Conservation (phyloP, 1,139 yeast species). For the Arxiozyma telluris region DNA sequence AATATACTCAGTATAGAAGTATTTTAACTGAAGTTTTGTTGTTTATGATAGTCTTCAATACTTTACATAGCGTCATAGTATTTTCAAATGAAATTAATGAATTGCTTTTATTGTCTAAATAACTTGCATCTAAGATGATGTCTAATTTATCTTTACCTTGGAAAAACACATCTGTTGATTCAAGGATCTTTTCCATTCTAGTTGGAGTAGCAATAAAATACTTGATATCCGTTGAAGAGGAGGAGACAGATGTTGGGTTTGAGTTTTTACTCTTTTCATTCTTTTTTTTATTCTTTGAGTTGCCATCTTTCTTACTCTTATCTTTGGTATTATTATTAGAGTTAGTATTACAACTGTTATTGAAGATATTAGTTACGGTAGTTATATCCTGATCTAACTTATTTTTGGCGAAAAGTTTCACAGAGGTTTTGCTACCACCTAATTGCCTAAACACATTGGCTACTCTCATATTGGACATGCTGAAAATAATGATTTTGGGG, state of each 20-base stretch:
- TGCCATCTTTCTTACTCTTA: not conserved
- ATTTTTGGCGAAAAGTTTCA: constrained; percentile 56
- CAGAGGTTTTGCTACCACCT: constrained; percentile 40
- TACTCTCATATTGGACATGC: constrained; percentile 29
- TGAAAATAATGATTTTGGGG: constrained; percentile 25
- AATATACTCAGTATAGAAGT: constrained; percentile 16
- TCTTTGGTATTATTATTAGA: too few species aligned
- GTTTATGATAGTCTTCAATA: constrained; percentile 20
- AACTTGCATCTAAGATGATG: constrained; percentile 50
- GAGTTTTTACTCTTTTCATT: constrained; percentile 9
- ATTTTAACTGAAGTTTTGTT: constrained; percentile 31
- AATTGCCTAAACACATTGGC: constrained; percentile 36
- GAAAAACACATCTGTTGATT: constrained; percentile 36
- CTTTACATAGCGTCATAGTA: constrained; percentile 19
- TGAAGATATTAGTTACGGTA: constrained; percentile 25
- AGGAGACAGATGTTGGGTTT: constrained; percentile 7
- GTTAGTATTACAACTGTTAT: not conserved
- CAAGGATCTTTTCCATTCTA: constrained; percentile 44
- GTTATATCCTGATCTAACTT: constrained; percentile 50
- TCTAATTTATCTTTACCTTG: constrained; percentile 45
- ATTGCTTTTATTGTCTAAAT: constrained; percentile 45
- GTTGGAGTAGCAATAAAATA: constrained; percentile 53
- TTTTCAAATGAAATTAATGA: constrained; percentile 25
- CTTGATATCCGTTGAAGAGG: constrained; percentile 10
- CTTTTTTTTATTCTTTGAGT: constrained; percentile 5